A percentile compares a stretch with the other conserved stretches of the same genome.
Conservation (phyloP, 306 rosid genomes). For the Lithocarpus polystachyus region DNA sequence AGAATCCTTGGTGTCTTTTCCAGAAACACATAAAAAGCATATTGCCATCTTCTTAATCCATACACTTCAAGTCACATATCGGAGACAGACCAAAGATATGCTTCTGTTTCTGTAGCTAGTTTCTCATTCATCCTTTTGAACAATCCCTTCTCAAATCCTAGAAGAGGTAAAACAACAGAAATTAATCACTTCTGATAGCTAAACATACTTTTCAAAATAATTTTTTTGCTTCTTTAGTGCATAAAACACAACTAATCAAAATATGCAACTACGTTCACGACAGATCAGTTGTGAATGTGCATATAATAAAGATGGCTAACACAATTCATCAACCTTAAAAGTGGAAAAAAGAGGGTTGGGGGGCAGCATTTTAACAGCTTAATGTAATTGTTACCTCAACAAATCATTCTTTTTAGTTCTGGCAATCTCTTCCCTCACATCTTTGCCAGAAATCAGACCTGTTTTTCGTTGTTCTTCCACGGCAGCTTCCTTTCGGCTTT, state of each 20-base stretch:
- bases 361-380: not conserved
- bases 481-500: slow-evolving; percentile 39
- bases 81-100: slow-evolving; percentile 86
- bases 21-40: not conserved
- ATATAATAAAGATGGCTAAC: not conserved
- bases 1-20: not conserved
- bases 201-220: not conserved
- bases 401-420: slow-evolving; percentile 61
- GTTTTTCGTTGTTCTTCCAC: slow-evolving; percentile 44
- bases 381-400: slow-evolving; percentile 44
- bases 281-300: not conserved
- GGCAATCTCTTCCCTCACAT: slow-evolving; percentile 70
- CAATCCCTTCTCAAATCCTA: slow-evolving; percentile 72
- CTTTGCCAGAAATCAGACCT: slow-evolving; percentile 75
- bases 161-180: not conserved
- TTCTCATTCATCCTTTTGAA: slow-evolving; percentile 72
- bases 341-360: not conserved
- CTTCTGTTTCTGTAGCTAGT: slow-evolving; percentile 75
- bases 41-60: not conserved
- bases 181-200: slow-evolving; percentile 10
- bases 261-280: not conserved
- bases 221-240: not conserved
- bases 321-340: not conserved
- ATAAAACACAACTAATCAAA: not conserved
- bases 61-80: slow-evolving; percentile 58